Percentiles rank a stretch among this genome's conserved stretches.
Conservation (phyloP, 1,284 basidiomycete species). For the Schizophyllum commune region DNA sequence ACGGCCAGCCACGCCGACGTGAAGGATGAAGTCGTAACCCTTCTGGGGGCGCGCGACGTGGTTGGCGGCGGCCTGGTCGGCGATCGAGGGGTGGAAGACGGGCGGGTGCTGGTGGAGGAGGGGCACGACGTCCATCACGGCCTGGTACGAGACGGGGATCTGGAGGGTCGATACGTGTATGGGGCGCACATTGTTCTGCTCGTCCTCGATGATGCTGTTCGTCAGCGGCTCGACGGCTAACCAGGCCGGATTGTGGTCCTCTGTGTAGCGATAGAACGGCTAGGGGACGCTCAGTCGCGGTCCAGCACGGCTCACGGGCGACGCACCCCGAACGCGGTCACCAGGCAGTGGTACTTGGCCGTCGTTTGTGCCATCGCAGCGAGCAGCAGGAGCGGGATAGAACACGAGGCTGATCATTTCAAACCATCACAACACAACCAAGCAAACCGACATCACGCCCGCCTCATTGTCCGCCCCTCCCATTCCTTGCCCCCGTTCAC, state of each 20-base stretch:
- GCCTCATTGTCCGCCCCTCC: constrained; percentile 38
- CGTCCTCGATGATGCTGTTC: constrained; percentile 37
- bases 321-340: constrained; percentile 12
- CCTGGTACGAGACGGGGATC: constrained; percentile 55
- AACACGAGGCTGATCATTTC: not conserved
- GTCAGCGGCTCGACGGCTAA: constrained; percentile 50
- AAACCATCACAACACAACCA: not conserved
- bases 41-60: constrained; percentile 32
- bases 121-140: constrained; percentile 50
- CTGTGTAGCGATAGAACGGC: constrained; percentile 29
- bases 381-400: not conserved
- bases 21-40: constrained; percentile 71
- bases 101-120: constrained; percentile 58
- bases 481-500: constrained; percentile 58
- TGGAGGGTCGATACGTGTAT: constrained; percentile 57
- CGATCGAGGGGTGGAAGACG: constrained; percentile 31
- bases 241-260: constrained; percentile 50
- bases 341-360: not conserved
- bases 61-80: constrained; percentile 23
- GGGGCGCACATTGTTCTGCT: constrained; percentile 22
- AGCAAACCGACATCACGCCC: not conserved
- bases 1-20: constrained; percentile 61
- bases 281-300: constrained; percentile 8
- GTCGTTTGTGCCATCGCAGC: not conserved
- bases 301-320: constrained; percentile 1